Base-by-base conservation (phyloP, 768 basidiomycete species). In the Calocybe cyanea region DNA sequence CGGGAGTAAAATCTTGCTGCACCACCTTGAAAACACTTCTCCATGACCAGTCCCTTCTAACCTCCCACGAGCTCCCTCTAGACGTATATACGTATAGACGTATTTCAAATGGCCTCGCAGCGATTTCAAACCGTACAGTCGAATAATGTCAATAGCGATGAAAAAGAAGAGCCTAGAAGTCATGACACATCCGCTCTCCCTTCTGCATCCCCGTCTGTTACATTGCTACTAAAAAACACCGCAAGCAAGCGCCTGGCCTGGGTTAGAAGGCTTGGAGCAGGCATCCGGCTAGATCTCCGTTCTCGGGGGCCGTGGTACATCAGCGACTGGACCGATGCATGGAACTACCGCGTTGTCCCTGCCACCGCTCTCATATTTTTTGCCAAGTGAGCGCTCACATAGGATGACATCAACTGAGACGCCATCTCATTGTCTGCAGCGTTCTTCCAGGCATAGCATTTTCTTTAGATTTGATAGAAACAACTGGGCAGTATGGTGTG, bases 391-490 rank as follows among this genome's bases (percentile, higher is more conserved):
- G 80, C 65, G 30, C 18, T 15, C 19, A 21, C 7, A 4, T n/a
- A 23, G 31, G 18, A 5, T 14, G 14, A 21, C 13, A 21, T 35
- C 34, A n/a, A 11, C 7, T 33, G 28, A 28, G 14, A 1, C 42
- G 24, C 11, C 24, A 46, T 39, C 2, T 41, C 4, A 23, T 40
- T 11, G 1, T 32, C 4, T 41, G 4, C 54, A 87, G 87, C 52
- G 81, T 92, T n/a, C 72, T 93, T 14, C 91, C 92, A 13, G 91
- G 87, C 7, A 85, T 94, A 36, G 92, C 94, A 1, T 96, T 96
- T 63, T 92, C 91, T 17, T 62, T 96, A 42, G 91, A 94, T 60
- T 69, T 96, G 11, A 95, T 94, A 62, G 89, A 94, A 63, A 92
- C 91, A 0, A 92, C 92, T 1, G 75, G 81, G 18, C 77, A 91